Base-by-base conservation (phyloP, 2,329 filamentous ascomycete genomes). In the Cytospora leucostoma region DNA sequence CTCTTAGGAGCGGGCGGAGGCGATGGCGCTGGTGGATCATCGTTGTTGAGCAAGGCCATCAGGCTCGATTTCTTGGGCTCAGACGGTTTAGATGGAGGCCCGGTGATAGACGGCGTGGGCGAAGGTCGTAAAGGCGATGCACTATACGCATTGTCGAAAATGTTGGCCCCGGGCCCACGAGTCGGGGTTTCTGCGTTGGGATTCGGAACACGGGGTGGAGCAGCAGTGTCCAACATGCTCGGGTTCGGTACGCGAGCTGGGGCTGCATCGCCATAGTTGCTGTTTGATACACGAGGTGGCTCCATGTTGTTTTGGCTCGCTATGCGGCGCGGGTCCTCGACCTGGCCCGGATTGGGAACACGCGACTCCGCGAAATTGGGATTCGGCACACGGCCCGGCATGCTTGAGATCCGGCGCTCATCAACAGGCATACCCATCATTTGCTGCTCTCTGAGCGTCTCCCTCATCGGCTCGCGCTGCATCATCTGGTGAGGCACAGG, bases 11-110 rank as follows among this genome's bases (percentile, higher is more conserved):
- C 75, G 1, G 78, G 73, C n/a, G 79, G 79, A 7, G 80, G 75
- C 7, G 79, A 75, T 4, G 76, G 76, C 52, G 64, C 61, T n/a
- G 65, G 56, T 21, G 60, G n/a, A 8, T 81, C 79, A 59, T 88
- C 86, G 66, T 88, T 84, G 67, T 87, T 87, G 3, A 89, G 77
- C 65, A 89, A 73, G 0, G 84, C 84, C 81, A 88, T 86, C 65
- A 89, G 80, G 66, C 78, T 88, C 15, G 85, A 87, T 8, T 81
- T 86, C 75, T 88, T 88, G n/a, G 82, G 79, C 17, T 84, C 82
- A 3, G 79, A 73, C 44, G 77, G 78, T 33, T 76, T 73, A 13
- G 77, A 71, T 7, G 74, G 68, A 49, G 81, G 71, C 47, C 78
- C 73, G 34, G 78, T 74, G 27, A 78, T 71, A 34, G 76, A 73